Evolutionary conservation across 257 asterid genomes (phyloP).

Genomic region (Solanum paucissectum): DNA sequence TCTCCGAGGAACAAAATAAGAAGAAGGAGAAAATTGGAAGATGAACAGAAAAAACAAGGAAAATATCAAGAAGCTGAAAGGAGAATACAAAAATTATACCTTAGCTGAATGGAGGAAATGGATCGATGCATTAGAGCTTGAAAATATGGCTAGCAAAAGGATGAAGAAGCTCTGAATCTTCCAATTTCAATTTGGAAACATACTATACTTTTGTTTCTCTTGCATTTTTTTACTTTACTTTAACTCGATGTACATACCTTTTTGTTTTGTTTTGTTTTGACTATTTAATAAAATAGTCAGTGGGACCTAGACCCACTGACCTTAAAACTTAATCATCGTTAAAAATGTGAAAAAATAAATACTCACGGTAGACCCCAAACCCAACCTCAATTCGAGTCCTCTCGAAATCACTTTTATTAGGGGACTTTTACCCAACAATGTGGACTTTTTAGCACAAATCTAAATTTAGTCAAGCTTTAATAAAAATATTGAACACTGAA

Average conservation of each 20-base stretch:
- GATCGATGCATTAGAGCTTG: neutral
- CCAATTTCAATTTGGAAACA: neutral
- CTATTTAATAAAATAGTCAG: too few relatives aligned
- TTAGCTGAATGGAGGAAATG: neutral
- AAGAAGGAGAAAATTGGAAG: neutral
- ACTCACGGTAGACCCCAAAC: neutral
- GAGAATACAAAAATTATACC: neutral
- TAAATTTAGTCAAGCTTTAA: neutral
- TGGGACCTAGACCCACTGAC: neutral
- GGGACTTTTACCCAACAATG: neutral
- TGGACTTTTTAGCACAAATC: too few relatives aligned
- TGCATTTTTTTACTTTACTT: neutral
- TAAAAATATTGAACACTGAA: neutral
- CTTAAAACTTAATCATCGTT: too few relatives aligned
- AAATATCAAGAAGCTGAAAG: neutral
- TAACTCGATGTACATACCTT: too few relatives aligned
- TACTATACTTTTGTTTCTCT: neutral
- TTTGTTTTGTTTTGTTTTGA: neutral
- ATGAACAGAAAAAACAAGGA: neutral
- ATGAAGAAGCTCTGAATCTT: too few relatives aligned
- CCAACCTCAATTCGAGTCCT: neutral
- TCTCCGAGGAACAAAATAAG: neutral
- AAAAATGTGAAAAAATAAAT: neutral
- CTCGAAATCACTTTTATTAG: neutral
- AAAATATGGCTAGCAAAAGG: too few relatives aligned